These are phyloP conservation scores for Antrodiella citrinella DNA, from an alignment of 768 basidiomycete genomes.

Conservation along the genomic window DNA sequence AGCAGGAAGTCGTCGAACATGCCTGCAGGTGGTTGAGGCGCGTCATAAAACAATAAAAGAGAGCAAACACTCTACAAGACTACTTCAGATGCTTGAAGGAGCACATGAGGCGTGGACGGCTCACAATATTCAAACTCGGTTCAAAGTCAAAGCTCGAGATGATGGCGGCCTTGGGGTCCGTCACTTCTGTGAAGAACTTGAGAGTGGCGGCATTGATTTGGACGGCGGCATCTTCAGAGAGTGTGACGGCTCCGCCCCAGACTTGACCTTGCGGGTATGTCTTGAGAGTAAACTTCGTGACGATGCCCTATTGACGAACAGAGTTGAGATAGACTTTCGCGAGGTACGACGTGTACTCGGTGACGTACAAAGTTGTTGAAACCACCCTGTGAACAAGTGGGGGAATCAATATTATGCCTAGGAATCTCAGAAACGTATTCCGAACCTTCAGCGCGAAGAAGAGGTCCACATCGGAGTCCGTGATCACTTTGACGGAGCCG, in stretches of 20 bases:
- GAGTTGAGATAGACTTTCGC: not conserved
- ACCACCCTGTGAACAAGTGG: slow-evolving; percentile 50
- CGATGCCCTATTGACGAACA: slow-evolving; percentile 36
- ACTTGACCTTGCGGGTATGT: slow-evolving; percentile 47
- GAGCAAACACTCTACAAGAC: too few species aligned
- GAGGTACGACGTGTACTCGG: slow-evolving; percentile 3
- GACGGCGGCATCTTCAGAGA: slow-evolving; percentile 14
- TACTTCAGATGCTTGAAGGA: too few species aligned
- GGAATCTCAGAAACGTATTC: not conserved
- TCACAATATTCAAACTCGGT: too few species aligned
- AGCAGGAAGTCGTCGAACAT: slow-evolving; percentile 45
- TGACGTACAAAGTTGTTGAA: slow-evolving; percentile 56
- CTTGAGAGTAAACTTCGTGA: slow-evolving; percentile 48
- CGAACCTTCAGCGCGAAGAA: slow-evolving; percentile 38
- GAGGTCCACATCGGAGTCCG: slow-evolving; percentile 26
- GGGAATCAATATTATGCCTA: too few species aligned
- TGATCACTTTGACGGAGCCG: slow-evolving; percentile 33
- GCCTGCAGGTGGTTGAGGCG: slow-evolving; percentile 37
- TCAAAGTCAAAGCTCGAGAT: too few species aligned
- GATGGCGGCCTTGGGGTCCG: too few species aligned
- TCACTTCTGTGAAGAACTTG: slow-evolving; percentile 31
- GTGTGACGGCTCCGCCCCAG: slow-evolving; percentile 48
- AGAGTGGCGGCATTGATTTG: slow-evolving; percentile 27
- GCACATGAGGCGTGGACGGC: too few species aligned
- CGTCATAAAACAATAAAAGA: slow-evolving; percentile 50